Base-by-base conservation (phyloP, 768 basidiomycete genomes). In the Boletus vermiculosoides region DNA sequence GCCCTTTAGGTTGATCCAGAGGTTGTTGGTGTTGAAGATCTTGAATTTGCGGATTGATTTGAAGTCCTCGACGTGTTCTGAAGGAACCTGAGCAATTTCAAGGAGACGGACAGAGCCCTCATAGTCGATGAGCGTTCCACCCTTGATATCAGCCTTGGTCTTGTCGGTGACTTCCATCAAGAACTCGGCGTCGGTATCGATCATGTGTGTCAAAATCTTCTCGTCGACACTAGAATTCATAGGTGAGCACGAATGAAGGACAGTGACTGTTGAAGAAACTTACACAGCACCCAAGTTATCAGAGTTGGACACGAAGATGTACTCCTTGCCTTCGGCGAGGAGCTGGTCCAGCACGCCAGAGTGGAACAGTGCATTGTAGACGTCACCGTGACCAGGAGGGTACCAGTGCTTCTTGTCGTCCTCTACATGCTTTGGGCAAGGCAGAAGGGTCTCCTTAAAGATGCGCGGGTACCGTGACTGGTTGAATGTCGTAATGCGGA, bases 111-210 rank as follows among this genome's bases (percentile, higher is more conserved):
- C 73, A 40, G 74, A 74, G 53, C 88, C 88, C 20, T 88, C 82
- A 62, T 86, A 86, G 64, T 87, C 82, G 66, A 87, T 84, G 63
- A 85, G 79, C 15, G 84, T 85, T 71, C 85, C 84, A 75, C 82
- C 82, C 74, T 88, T 88, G 73, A 88, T 83, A 63, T 88, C 87
- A 31, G 88, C 87, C 76, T 89, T 89, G 64, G 88, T 89, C 79
- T 89, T 89, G 80, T 89, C 88, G 11, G 88, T 89, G 58, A 89
- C 84, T 66, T 88, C 85, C 85, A 86, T 86, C 63, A 87, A 67
- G 75, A 86, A 87, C 71, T 88, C 86, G 50, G 84, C 79, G 56
- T 83, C 76, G 31, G 72, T 74, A 62, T 85, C 80, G 45, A 85
- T 79, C 83, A 89, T 87, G 75, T 85, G 83, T 58, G 78, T 76